phyloP scores from a whole-genome alignment of 1,284 basidiomycete species.

The Leccinum subatratum region DNA sequence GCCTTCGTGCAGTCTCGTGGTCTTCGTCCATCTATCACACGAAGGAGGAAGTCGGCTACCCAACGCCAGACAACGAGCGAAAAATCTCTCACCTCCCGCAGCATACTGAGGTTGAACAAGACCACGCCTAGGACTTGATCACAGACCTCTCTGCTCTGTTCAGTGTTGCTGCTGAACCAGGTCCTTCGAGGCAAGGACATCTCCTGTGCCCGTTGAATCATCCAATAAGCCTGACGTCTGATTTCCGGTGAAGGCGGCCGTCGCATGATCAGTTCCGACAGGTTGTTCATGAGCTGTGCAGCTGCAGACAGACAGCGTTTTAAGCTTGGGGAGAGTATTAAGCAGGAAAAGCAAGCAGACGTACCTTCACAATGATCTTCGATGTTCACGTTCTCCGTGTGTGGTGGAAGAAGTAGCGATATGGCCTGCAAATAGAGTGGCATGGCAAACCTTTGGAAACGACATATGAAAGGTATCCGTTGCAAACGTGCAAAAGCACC shows the following conservation, averaged over 20 bases:
- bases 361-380: conserved; percentile 61
- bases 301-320: conserved; percentile 35
- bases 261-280: conserved; percentile 57
- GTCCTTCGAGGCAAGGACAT: conserved; percentile 23
- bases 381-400: conserved; percentile 33
- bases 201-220: conserved; percentile 39
- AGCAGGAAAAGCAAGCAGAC: neutral
- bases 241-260: conserved; percentile 42
- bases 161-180: conserved; percentile 22
- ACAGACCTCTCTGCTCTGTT: conserved; percentile 36
- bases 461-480: neutral
- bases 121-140: conserved; percentile 56
- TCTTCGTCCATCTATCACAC: conserved; percentile 49
- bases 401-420: conserved; percentile 57
- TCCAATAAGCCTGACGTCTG: conserved; percentile 46
- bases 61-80: neutral
- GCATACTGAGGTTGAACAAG: conserved; percentile 57
- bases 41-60: neutral
- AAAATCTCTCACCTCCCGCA: conserved; percentile 39
- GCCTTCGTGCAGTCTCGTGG: conserved; percentile 38
- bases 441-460: conserved; percentile 50
- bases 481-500: conserved; percentile 26
- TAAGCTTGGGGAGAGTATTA: neutral
- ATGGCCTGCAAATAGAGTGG: conserved; percentile 64
- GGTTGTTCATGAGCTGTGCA: conserved; percentile 67